Evolutionary conservation across 352 stramenopile species (phyloP), one percentile per base, ranked within the genome.

Genomic region (Globisporangium splendens): DNA sequence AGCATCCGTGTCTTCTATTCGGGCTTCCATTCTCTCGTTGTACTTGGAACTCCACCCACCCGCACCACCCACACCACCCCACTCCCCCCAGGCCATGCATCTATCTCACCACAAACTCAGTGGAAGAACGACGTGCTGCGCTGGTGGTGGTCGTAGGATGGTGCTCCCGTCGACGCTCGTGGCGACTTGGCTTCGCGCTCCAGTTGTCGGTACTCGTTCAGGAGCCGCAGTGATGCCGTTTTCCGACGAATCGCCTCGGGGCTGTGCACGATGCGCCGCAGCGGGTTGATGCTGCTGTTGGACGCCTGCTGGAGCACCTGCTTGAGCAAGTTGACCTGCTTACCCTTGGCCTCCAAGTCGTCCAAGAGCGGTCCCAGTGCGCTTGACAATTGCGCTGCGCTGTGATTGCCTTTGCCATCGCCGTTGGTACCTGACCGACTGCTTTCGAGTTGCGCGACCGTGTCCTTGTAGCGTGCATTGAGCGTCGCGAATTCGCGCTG

Each of bases 121-220:
- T 42, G 14, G 39, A 64, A 68, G 46, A 64, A 63, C 12, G 49
- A 61, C 49, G 35, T 15, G 10, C 11, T 31, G 12, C n/a, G 38
- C 11, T 59, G 46, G 18, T 63, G 18, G 11, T 18, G 57, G 3
- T 47, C 31, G 2, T 52, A 35, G 28, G 21, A 5, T 39, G 49
- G 5, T 41, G 13, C 10, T 52, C 24, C 7, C 28, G 28, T 35
- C 7, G 28, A 31, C 35, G 44, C 18, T 17, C 39, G 43, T 2
- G 62, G 61, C 14, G 58, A 54, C 18, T 46, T 75, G 13, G 68
- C 70, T 8, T 80, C 64, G 33, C 72, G 71, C 56, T 90, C 72
- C n/a, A 88, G 66, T 48, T 85, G 73, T 39, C 79, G 66, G 46
- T 86, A 88, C 56, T 86, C 75, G 33, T 83, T 75, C n/a, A 90